Base-by-base conservation (phyloP, 257 asterid genomes). In the Verbascum thapsus region DNA sequence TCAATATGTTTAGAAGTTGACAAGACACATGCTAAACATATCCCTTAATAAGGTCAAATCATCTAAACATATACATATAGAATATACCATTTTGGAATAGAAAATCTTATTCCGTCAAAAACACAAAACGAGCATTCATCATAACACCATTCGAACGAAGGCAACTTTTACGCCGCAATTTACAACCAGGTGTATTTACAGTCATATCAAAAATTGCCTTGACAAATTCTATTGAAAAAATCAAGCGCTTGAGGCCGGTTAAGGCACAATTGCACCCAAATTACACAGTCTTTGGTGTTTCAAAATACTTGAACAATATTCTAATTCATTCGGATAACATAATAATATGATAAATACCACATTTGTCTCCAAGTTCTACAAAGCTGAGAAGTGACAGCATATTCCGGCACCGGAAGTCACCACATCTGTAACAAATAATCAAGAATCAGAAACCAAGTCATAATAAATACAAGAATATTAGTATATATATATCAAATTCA, bases 121-220 rank as follows among this genome's bases (percentile, higher is more conserved):
- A 26, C 32, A 39, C 37, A 52, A 9, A 23, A 59, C 7, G 35
- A n/a, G 45, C 34, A 58, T 39, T 51, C 45, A 45, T 32, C 43
- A 37, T n/a, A 48, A 15, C 18, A 8, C 20, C 34, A 35, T n/a
- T 12, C 16, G 12, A 30, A 10, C 5, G 17, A 67, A 12, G 44
- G 42, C 19, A 66, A 22, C 65, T 53, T 73, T 79, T 69, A 76
- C 67, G 66, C n/a, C 39, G 62, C 92, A 71, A 80, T 74, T 74
- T 74, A 78, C 79, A 77, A 67, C 35, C 62, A 75, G 68, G 66
- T 59, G 85, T 70, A 84, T 81, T 70, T 85, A 81, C 83, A 64
- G 88, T 83, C 80, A 58, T 70, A 75, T 74, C 51, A 67, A 60
- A 75, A 76, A 73, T 65, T 70, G 75, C 72, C 23, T 57, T 57